phyloP scores from a whole-genome alignment of 164 flowering plant species.

The Vitis rupestris region DNA sequence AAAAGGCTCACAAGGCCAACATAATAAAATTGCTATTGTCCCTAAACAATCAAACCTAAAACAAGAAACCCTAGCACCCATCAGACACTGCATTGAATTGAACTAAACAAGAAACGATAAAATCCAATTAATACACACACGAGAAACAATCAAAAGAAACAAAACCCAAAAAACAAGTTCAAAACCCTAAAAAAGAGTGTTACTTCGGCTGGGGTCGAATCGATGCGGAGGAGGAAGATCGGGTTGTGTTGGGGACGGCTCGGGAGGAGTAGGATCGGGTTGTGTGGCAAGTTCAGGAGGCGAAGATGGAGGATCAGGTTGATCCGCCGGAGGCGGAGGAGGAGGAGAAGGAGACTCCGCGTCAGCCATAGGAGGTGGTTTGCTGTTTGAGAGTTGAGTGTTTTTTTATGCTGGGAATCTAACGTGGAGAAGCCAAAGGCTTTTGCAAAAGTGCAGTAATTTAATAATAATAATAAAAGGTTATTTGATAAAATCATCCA shows the following conservation, averaged over 20 bases:
- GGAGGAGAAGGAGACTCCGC: neutral
- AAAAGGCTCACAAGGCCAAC: neutral
- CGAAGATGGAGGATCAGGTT: slow-evolving; percentile 5
- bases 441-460: too few species aligned
- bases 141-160: neutral
- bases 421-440: too few species aligned
- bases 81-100: neutral
- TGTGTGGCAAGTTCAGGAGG: slow-evolving; percentile 1
- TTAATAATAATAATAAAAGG: too few species aligned
- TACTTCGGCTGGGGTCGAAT: slow-evolving; percentile 48
- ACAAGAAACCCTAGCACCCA: neutral
- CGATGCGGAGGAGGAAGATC: slow-evolving; percentile 17
- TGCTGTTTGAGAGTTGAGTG: too few species aligned
- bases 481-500: too few species aligned
- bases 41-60: neutral
- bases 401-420: too few species aligned
- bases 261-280: neutral
- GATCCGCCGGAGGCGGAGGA: neutral
- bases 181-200: neutral
- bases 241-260: neutral
- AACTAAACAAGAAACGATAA: neutral
- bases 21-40: neutral
- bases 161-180: neutral
- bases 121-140: too few species aligned
- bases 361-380: too few species aligned